Conservation (phyloP, 345 rosid genomes). For the Bruguiera parviflora region DNA sequence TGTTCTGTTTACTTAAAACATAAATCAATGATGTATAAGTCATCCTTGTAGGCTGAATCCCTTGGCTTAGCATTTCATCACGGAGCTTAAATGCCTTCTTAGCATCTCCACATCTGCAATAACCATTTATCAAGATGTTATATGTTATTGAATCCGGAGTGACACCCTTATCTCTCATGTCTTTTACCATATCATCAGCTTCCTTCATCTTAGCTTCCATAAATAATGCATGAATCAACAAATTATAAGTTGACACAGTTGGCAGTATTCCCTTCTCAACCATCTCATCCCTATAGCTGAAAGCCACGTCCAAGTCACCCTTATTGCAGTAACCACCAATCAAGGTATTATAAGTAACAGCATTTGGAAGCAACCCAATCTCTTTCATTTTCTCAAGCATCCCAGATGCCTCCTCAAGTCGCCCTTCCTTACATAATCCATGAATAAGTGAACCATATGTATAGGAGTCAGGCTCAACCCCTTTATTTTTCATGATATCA, state of each 20-base stretch:
- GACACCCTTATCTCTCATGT: conserved; percentile 59
- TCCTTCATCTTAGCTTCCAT: conserved; percentile 60
- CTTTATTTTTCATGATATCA: conserved; percentile 53
- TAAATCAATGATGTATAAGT: conserved; percentile 82
- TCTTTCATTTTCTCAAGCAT: conserved; percentile 59
- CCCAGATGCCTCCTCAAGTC: conserved; percentile 56
- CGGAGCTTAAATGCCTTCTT: conserved; percentile 62
- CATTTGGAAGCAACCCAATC: conserved; percentile 59
- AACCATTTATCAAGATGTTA: conserved; percentile 83
- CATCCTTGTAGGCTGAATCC: conserved; percentile 58
- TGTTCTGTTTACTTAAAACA: conserved; percentile 55
- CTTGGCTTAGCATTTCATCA: conserved; percentile 61
- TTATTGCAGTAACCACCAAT: conserved; percentile 71
- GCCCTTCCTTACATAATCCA: conserved; percentile 79
- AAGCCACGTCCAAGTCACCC: conserved; percentile 62
- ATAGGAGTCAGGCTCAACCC: conserved; percentile 64
- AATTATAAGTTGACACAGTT: conserved; percentile 70
- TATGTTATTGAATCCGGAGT: conserved; percentile 63
- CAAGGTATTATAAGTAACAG: conserved; percentile 72
- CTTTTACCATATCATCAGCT: conserved; percentile 60
- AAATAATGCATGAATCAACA: conserved; percentile 75
- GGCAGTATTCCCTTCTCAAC: conserved; percentile 54
- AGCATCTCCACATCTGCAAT: conserved; percentile 64
- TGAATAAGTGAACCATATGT: conserved; percentile 68
- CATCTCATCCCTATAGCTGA: conserved; percentile 76